Evolutionary conservation across 1,284 basidiomycete genomes (phyloP).

Genomic region (Malassezia cuniculi): DNA sequence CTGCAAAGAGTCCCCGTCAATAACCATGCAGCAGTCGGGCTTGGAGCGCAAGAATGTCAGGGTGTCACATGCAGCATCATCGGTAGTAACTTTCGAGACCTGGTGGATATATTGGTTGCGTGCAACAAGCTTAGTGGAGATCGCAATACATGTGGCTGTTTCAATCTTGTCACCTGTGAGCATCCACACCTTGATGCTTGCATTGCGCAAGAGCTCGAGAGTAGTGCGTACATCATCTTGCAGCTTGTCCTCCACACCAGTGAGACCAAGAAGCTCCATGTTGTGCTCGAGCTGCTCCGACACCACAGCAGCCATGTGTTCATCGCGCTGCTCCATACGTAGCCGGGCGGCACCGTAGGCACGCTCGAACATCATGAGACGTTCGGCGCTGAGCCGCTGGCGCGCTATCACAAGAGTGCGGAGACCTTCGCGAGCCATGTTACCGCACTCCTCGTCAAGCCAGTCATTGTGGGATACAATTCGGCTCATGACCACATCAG

Average conservation of each 20-base stretch:
- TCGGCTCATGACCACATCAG: conserved; percentile 87
- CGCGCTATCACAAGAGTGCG: conserved; percentile 84
- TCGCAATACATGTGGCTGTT: conserved; percentile 94
- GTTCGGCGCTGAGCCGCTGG: conserved; percentile 59
- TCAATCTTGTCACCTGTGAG: conserved; percentile 98
- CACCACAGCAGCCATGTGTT: conserved; percentile 64
- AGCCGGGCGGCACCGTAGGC: conserved; percentile 68
- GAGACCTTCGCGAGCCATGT: conserved; percentile 94
- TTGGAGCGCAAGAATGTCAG: conserved; percentile 92
- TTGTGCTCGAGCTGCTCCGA: conserved; percentile 70
- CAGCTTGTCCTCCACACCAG: conserved; percentile 95
- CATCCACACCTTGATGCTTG: conserved; percentile 99
- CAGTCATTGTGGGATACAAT: conserved; percentile 96
- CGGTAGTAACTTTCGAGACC: conserved; percentile 73
- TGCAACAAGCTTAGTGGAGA: conserved; percentile 88
- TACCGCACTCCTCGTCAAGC: conserved; percentile 95
- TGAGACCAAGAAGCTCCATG: conserved; percentile 79
- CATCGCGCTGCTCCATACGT: conserved; percentile 55
- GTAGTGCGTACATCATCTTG: conserved; percentile 94
- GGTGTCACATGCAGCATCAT: conserved; percentile 69
- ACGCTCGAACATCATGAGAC: conserved; percentile 63
- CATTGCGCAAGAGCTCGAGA: conserved; percentile 81
- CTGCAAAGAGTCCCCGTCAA: conserved; percentile 95
- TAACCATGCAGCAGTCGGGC: conserved; percentile 90
- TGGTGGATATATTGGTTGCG: conserved; percentile 96